These are phyloP conservation scores for Nannizziopsis barbatae DNA, from an alignment of 2,329 filamentous ascomycete species.

Conservation along the genomic window DNA sequence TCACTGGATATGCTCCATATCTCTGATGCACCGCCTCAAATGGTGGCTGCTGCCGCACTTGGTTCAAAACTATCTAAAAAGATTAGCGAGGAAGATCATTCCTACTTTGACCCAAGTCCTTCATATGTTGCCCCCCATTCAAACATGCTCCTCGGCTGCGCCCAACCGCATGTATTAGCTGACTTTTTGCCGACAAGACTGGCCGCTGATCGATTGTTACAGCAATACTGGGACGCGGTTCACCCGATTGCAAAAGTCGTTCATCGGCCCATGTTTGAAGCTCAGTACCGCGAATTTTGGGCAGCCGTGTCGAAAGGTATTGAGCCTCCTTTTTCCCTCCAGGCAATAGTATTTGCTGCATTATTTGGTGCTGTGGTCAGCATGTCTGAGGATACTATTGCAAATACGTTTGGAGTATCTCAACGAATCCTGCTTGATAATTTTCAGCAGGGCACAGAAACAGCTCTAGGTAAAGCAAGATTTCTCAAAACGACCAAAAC, in stretches of 20 bases:
- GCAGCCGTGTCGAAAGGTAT: slow-evolving; percentile 46
- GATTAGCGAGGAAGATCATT: slow-evolving; percentile 12
- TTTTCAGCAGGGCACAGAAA: slow-evolving; percentile 56
- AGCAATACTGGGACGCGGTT: slow-evolving; percentile 57
- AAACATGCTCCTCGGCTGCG: slow-evolving; percentile 52
- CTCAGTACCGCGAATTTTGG: slow-evolving; percentile 56
- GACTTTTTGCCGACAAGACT: slow-evolving; percentile 50
- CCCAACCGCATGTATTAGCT: slow-evolving; percentile 42
- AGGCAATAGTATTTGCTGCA: slow-evolving; percentile 58
- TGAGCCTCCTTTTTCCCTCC: slow-evolving; percentile 53
- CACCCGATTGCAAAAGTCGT: slow-evolving; percentile 58
- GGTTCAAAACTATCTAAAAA: neutral
- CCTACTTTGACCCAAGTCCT: slow-evolving; percentile 52
- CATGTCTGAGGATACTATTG: slow-evolving; percentile 45
- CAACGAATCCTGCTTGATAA: slow-evolving; percentile 50
- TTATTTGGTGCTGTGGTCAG: slow-evolving; percentile 60
- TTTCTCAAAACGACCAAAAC: slow-evolving; percentile 60
- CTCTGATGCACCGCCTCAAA: neutral
- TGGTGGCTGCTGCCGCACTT: neutral
- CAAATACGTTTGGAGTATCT: slow-evolving; percentile 44
- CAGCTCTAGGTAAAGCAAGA: slow-evolving; percentile 56
- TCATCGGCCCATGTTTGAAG: slow-evolving; percentile 56
- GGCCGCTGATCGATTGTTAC: slow-evolving; percentile 51
- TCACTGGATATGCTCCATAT: slow-evolving; percentile 3
- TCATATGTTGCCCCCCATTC: slow-evolving; percentile 59